A percentile compares a stretch with the other conserved stretches of the same genome.
Conservation (phyloP, 352 stramenopile species). For the Aphanomyces euteiches region DNA sequence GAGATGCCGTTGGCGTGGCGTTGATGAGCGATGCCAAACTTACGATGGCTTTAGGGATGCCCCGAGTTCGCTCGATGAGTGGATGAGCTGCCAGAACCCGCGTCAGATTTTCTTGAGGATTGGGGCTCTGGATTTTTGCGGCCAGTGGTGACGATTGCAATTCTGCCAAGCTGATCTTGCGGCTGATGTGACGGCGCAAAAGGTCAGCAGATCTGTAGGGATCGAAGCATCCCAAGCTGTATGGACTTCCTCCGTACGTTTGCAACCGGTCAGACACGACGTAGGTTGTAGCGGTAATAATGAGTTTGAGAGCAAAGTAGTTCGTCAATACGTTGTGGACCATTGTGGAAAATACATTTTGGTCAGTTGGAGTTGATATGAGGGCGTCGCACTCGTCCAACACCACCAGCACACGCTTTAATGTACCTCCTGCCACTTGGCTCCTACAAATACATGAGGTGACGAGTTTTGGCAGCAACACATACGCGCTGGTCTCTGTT, state of each 20-base stretch:
- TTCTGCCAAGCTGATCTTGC: constrained; percentile 5
- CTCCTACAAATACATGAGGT: constrained; percentile 6
- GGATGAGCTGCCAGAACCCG: constrained; percentile 18
- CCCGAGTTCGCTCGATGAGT: constrained; percentile 1
- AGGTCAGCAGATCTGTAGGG: constrained; percentile 16
- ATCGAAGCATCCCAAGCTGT: not conserved
- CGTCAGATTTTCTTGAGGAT: constrained; percentile 21
- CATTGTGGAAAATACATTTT: not conserved
- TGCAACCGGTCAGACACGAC: constrained; percentile 25
- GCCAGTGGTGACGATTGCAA: constrained; percentile 11
- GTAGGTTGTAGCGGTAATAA: constrained; percentile 12
- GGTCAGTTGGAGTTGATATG: constrained; percentile 38
- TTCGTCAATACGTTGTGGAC: constrained; percentile 14
- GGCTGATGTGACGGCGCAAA: constrained; percentile 14
- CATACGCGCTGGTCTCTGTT: constrained; percentile 33
- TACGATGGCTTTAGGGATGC: constrained; percentile 17
- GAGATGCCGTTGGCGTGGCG: not conserved
- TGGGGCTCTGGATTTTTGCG: not conserved
- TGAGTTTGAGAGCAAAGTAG: constrained; percentile 22
- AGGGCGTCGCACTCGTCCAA: constrained; percentile 73
- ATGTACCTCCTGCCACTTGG: constrained; percentile 33
- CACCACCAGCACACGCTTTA: constrained; percentile 57
- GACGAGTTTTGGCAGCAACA: not conserved
- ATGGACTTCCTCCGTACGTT: constrained; percentile 19
- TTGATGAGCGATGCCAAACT: constrained; percentile 12